Evolutionary conservation across 2,329 filamentous ascomycete genomes (phyloP), one percentile per base, ranked within the genome.

Genomic region (Kalmusia sp.): DNA sequence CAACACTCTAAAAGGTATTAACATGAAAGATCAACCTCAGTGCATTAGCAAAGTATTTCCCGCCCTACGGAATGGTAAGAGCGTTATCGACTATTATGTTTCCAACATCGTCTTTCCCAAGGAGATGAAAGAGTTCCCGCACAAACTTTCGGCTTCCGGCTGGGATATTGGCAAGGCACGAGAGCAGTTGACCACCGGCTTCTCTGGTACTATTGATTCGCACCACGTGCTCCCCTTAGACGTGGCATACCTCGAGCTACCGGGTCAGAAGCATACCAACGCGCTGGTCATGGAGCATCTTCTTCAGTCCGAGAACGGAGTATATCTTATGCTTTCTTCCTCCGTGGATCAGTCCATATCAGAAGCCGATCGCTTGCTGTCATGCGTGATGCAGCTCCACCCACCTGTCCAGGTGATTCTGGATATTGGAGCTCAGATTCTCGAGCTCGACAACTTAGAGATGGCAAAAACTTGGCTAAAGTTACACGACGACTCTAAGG

Each of bases 161-260:
- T 91, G 87, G 88, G 87, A 91, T 54, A 73, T 90, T 15, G 84
- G 75, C 2, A 67, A 74, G 35, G 40, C 37, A 4, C 86, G 80
- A 49, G 6, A n/a, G 0, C 73, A 83, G 17, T 76, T 80, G 0
- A 86, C 81, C 0, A 87, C 84, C 0, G 89, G 88, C 0, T 92
- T 92, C 62, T 89, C 85, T 49, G 88, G 88, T 0, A 92, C 88
- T 0, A 87, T 86, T 21, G 88, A 91, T 58, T 84, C 82, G 0
- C 70, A 78, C 9, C 74, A 78, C 12, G 63, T 87, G 0, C 74
- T 91, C 0, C 87, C 88, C 0, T 61, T 87, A 0, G 72, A 62
- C 0, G 77, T 91, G 0, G 61, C 72, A 1, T 85, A 89, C 24
- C 69, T 82, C 0, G 84, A 90, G 28, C 73, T 87, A 0, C 62